Evolutionary conservation across 1,284 basidiomycete genomes (phyloP), one percentile per base, ranked within the genome.

Genomic region (Moesziomyces parantarcticus): DNA sequence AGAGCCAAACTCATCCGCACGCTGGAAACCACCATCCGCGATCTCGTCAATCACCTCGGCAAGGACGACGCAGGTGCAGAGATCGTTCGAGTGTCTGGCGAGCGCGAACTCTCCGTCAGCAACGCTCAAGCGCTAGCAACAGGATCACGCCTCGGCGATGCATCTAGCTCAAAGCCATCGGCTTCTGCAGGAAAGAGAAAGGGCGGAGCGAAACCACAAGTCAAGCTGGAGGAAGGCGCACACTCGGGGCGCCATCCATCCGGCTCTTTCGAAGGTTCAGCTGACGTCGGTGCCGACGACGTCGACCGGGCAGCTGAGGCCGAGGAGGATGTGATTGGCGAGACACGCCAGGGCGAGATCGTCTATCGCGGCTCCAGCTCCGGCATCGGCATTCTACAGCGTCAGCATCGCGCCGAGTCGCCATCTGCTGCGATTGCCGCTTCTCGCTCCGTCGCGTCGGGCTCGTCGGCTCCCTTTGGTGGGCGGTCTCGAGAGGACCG

Each of bases 281-380:
- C 32, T 8, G 29, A 58, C 18, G 53, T 41, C 20, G 71, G 58
- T 7, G 53, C 40, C 18, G 61, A 60, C 8, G 57, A 54, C 2
- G 73, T 58, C 13, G 64, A 69, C n/a, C 48, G 18, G 9, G 53
- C 57, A 20, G 54, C 50, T 2, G 72, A 75, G 25, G 59, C 50
- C 10, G 70, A 65, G n/a, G 73, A 68, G 26, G 65, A 68, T 47
- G 74, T 68, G 18, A 68, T 73, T 36, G 70, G 70, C 18, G 69
- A 72, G 26, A 73, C 74, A 4, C 56, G 62, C 23, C 57, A 64
- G 29, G 78, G 78, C 16, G 73, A 78, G 40, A 61, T 76, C 6
- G 66, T 71, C n/a, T 77, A 79, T 42, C 72, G 77, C n/a, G 78
- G 78, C 3, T 76, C 75, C 3, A 77, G 74, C 46, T 77, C 75